A percentile compares a stretch with the other conserved stretches of the same genome.
Conservation (phyloP, 176 grass and related monocot species). For the Aegilops tauschii region DNA sequence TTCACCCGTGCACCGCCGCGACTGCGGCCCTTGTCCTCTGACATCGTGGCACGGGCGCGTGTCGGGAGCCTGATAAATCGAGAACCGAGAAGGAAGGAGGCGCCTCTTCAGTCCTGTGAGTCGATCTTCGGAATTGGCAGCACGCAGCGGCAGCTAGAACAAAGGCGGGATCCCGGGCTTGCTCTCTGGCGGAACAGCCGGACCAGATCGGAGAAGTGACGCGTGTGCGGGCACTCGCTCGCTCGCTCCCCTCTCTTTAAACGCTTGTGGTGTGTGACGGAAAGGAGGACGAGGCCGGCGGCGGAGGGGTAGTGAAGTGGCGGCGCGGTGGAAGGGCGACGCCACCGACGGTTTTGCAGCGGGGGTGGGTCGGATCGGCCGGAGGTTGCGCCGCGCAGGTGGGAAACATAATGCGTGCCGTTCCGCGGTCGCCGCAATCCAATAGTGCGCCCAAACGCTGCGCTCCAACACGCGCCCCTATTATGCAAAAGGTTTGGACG, state of each 20-base stretch:
- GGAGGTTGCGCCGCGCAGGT: background rate
- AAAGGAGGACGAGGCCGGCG: too few species aligned
- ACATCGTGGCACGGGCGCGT: constrained; percentile 10
- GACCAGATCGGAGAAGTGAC: background rate
- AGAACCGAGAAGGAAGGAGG: background rate
- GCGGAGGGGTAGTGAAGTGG: background rate
- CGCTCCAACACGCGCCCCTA: too few species aligned
- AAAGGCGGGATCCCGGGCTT: background rate
- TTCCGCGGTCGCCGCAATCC: background rate
- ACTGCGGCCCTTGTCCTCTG: constrained; percentile 7
- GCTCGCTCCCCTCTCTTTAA: background rate
- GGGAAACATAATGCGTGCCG: background rate
- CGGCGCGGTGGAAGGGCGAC: too few species aligned
- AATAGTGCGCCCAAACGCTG: too few species aligned
- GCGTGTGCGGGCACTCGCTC: background rate
- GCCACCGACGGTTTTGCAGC: too few species aligned
- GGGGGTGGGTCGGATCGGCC: too few species aligned
- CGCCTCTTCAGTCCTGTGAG: background rate
- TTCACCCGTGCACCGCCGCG: constrained; percentile 22
- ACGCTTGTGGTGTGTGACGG: background rate
- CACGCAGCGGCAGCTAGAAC: background rate
- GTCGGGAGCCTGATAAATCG: background rate
- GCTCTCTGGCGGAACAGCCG: background rate
- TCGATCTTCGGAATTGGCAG: constrained; percentile 5
- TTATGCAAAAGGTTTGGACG: too few species aligned